These are phyloP conservation scores for Labyrinthula sp. DNA, from an alignment of 352 stramenopile species.

Conservation along the genomic window DNA sequence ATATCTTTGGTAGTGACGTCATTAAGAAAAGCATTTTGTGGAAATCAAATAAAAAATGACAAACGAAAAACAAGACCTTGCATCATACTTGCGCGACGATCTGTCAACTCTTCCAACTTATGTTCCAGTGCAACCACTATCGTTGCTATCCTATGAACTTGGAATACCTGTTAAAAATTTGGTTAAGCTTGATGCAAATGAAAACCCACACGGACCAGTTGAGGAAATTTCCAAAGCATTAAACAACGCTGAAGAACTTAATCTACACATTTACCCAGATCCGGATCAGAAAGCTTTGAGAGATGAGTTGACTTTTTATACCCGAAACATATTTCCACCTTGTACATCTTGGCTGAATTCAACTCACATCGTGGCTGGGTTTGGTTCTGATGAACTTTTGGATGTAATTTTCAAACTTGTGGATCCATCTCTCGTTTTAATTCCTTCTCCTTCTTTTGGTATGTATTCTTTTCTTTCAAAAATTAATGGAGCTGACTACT, in stretches of 20 bases:
- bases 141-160: constrained; percentile 18
- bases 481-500: constrained; percentile 8
- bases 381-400: constrained; percentile 29
- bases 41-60: too few species aligned
- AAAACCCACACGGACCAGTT: constrained; percentile 31
- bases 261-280: constrained; percentile 33
- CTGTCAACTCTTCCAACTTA: constrained; percentile 4
- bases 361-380: constrained; percentile 26
- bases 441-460: constrained; percentile 26
- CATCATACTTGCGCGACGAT: too few species aligned
- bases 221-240: constrained; percentile 24
- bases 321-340: too few species aligned
- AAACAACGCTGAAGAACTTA: neutral
- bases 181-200: constrained; percentile 32
- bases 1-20: too few species aligned
- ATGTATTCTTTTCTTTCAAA: constrained; percentile 32
- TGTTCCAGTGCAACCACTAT: constrained; percentile 19
- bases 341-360: constrained; percentile 14
- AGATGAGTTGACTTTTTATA: constrained; percentile 22
- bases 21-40: too few species aligned
- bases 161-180: constrained; percentile 22
- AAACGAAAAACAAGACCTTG: too few species aligned
- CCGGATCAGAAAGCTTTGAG: constrained; percentile 26
- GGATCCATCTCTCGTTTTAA: constrained; percentile 26
- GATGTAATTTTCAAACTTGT: constrained; percentile 27